Base-by-base conservation (phyloP, 1,284 basidiomycete genomes). In the Cutaneotrichosporon curvatum region DNA sequence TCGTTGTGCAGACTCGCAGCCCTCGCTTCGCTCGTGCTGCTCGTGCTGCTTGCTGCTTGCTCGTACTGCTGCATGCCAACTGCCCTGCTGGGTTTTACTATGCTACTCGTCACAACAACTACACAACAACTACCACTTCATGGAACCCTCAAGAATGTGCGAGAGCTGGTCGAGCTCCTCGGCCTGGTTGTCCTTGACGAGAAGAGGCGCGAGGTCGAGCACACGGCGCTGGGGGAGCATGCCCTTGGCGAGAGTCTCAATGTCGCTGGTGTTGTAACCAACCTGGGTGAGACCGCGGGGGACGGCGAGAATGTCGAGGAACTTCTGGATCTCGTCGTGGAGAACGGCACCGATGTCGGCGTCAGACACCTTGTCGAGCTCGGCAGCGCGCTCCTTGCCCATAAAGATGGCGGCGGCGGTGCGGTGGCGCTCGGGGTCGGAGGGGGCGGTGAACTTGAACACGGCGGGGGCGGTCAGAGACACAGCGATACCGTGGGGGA, bases 381-480 rank as follows among this genome's bases (percentile, higher is more conserved):
- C 80, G 19, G 82, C 77, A 60, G 86, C 84, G 22, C 77, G 64
- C 8, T 78, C 79, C 2, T 81, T 81, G 46, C 76, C 74, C 40
- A 77, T 79, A 75, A 97, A 97, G 61, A 95, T 82, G 1, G 84
- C 81, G 10, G 92, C 79, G 2, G 84, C 87, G 68, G 89, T 83
- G 37, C 91, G 83, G 72, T 97, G 92, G 43, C 92, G 83, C 48
- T 84, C 81, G 3, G 91, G 90, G 0, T 86, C 82, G 2, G 89
- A 91, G 5, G 91, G 88, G 0, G 91, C 83, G 4, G 91, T 95
- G 73, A 92, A 95, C 63, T 85, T 80, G 78, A 95, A 95, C 37
- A 95, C 90, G 77, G 64, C 52, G 28, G 91, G 90, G n/a, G 86
- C 88, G 20, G 89, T 88, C 45, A 94, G 72, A 3, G 89, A 87